These are phyloP conservation scores for Nicotiana tomentosiformis DNA, from an alignment of 257 asterid species.

Conservation along the genomic window DNA sequence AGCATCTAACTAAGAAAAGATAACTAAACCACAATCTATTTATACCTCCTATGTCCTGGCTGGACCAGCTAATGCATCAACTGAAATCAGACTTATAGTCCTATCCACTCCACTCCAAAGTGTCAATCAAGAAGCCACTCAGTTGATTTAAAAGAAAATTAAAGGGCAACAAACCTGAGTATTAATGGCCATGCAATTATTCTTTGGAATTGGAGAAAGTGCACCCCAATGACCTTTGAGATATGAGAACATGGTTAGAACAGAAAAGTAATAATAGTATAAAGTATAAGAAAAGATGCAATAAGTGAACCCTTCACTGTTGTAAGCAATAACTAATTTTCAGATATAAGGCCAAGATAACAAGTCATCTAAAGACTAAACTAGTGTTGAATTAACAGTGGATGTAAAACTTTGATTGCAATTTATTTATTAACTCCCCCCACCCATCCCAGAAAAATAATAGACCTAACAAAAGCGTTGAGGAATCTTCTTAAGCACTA, in stretches of 20 bases:
- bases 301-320: neutral
- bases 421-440: too few relatives aligned
- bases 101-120: neutral
- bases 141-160: slow-evolving; percentile 9
- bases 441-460: too few relatives aligned
- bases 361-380: neutral
- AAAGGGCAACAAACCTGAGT: slow-evolving; percentile 44
- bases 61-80: neutral
- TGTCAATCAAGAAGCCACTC: neutral
- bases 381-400: too few relatives aligned
- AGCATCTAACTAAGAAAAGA: neutral
- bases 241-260: slow-evolving; percentile 12
- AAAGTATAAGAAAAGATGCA: neutral
- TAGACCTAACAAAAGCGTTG: too few relatives aligned
- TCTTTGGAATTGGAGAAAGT: slow-evolving; percentile 92
- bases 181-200: slow-evolving; percentile 81
- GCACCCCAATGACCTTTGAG: slow-evolving; percentile 97
- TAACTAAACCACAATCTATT: neutral
- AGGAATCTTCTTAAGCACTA: too few relatives aligned
- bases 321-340: neutral
- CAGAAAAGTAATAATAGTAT: neutral
- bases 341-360: neutral
- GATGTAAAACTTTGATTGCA: too few relatives aligned
- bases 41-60: neutral
- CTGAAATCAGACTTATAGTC: neutral